phyloP scores from a whole-genome alignment of 441 rosid genomes.

The Adansonia grandidieri region DNA sequence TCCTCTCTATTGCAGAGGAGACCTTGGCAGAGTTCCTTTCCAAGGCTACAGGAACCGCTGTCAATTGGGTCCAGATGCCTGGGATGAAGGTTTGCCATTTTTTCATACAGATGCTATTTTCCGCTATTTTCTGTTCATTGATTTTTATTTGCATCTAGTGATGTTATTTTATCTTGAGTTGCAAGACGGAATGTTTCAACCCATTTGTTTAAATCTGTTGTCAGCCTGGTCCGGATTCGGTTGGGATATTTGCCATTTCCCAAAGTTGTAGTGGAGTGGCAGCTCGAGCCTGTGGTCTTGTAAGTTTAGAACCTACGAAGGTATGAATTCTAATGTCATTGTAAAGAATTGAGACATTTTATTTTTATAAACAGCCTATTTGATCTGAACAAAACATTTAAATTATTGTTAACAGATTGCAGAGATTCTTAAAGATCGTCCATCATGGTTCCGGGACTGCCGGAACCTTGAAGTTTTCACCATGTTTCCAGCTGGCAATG shows the following conservation, averaged over 20 bases:
- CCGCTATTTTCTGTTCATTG: background rate
- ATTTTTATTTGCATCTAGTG: background rate
- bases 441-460: constrained; percentile 98
- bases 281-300: constrained; percentile 99
- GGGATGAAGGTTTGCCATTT: constrained; percentile 93
- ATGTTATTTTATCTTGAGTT: background rate
- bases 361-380: background rate
- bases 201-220: constrained; percentile 20
- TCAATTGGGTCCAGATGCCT: constrained; percentile 99
- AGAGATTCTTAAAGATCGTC: constrained; percentile 98
- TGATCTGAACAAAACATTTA: constrained; percentile 14
- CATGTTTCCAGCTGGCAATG: constrained; percentile 93
- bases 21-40: constrained; percentile 99
- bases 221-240: constrained; percentile 99
- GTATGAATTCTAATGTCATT: constrained; percentile 38
- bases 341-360: background rate
- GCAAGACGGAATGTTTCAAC: background rate
- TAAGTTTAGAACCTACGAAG: constrained; percentile 94
- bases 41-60: constrained; percentile 99
- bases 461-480: constrained; percentile 98
- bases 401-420: constrained; percentile 60
- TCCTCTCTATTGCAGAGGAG: constrained; percentile 98
- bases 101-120: background rate
- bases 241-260: constrained; percentile 99
- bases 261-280: constrained; percentile 99